These are phyloP conservation scores for Tarenaya hassleriana DNA, from an alignment of 345 rosid species.

Conservation along the genomic window DNA sequence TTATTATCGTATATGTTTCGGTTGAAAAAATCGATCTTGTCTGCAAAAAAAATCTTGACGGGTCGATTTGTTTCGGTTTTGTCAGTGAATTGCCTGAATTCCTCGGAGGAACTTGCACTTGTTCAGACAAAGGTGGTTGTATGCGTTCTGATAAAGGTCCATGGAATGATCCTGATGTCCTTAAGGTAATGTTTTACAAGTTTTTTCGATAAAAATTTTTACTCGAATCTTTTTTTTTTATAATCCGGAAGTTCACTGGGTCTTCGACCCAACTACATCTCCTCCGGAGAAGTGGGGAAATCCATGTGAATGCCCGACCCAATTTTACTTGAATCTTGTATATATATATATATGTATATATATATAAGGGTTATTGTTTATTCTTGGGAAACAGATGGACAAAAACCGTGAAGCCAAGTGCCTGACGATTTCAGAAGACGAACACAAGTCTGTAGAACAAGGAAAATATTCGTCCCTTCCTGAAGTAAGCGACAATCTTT, in stretches of 20 bases:
- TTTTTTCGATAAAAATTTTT: background rate
- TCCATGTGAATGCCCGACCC: no score
- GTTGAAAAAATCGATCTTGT: no score
- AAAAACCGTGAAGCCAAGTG: slow-evolving; percentile 52
- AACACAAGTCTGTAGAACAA: slow-evolving; percentile 17
- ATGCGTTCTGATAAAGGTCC: slow-evolving; percentile 97
- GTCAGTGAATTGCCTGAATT: slow-evolving; percentile 89
- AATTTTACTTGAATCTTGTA: no score
- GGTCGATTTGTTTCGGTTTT: background rate
- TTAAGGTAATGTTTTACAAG: slow-evolving; percentile 44
- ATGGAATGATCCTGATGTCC: slow-evolving; percentile 82
- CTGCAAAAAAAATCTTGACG: no score
- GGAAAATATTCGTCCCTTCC: slow-evolving; percentile 16
- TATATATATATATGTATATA: no score
- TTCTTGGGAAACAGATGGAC: slow-evolving; percentile 41
- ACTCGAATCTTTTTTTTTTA: no score
- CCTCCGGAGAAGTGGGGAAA: no score
- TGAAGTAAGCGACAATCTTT: slow-evolving; percentile 23
- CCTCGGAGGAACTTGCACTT: slow-evolving; percentile 85
- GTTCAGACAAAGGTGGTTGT: slow-evolving; percentile 89
- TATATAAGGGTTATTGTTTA: no score
- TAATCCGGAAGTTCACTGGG: no score
- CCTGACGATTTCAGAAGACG: slow-evolving; percentile 39
- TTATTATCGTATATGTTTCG: background rate
- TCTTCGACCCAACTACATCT: no score